Evolutionary conservation across 108 stramenopile genomes (phyloP).

Genomic region (Parietichytrium sp.): DNA sequence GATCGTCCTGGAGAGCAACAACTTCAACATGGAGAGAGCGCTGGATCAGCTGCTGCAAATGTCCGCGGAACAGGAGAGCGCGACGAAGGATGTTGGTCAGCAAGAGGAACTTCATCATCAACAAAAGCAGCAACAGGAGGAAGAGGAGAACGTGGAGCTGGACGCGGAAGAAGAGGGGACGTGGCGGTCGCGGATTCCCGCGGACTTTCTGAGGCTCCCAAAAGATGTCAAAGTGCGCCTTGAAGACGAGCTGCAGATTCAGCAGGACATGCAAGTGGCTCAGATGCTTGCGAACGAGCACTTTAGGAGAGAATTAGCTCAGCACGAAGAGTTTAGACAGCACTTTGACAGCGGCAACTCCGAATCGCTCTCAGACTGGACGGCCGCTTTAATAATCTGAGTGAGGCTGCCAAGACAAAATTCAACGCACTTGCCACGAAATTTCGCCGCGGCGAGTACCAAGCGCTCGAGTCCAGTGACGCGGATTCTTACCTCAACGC

Average conservation of each 20-base stretch:
- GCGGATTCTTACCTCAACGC: no score
- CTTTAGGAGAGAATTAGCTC: not conserved
- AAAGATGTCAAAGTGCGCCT: not conserved
- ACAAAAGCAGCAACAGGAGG: not conserved
- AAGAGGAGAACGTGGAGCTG: not conserved
- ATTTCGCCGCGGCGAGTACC: conserved; percentile 9
- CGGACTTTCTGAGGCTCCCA: conserved; percentile 31
- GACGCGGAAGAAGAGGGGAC: not conserved
- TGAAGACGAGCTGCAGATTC: not conserved
- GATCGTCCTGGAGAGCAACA: not conserved
- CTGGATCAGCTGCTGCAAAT: not conserved
- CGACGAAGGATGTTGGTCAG: not conserved
- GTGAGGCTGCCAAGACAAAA: conserved; percentile 29
- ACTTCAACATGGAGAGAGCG: not conserved
- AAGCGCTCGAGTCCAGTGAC: no score
- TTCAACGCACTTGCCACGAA: conserved; percentile 13
- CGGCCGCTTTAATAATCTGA: not conserved
- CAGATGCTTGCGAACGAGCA: conserved; percentile 23
- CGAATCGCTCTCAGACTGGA: not conserved
- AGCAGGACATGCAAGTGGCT: not conserved
- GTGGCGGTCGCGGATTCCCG: conserved; percentile 1
- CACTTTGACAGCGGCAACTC: not conserved
- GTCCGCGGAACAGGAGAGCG: conserved; percentile 14
- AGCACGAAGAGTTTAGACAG: not conserved
- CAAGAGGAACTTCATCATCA: not conserved